Base-by-base conservation (phyloP, 1,284 basidiomycete genomes). In the Bjerkandera adusta region DNA sequence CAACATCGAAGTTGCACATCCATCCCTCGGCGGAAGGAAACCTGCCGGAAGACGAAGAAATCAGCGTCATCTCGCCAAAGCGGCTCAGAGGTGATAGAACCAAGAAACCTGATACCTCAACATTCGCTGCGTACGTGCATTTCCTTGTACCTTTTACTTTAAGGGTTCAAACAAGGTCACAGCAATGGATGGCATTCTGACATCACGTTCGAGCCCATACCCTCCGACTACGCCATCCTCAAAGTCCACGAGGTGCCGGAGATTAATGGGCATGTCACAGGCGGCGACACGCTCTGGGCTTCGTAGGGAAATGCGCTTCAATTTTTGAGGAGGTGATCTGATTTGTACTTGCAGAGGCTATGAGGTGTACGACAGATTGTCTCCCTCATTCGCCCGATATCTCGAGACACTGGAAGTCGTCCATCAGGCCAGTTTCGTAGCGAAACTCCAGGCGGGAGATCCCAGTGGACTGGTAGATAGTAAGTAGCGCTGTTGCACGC, bases 191-290 rank as follows among this genome's bases (percentile, higher is more conserved):
- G 74, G 76, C 77, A 78, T 53, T 61, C 77, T 0, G 84, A 89
- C 62, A 83, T 87, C 57, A 81, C 82, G 0, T 89, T 87, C 56
- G 86, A 89, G 61, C 69, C 64, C 4, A 69, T 82, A 1, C 85
- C 85, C 0, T 75, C 80, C 0, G 81, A 85, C 60, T 88, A 83
- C 57, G 72, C 79, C 25, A 74, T 81, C 50, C 64, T 83, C 36
- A 81, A 79, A 57, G 68, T 83, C 56, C 75, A 79, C 59, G 81
- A 74, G 0, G 59, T 84, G n/a, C 83, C 83, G 7, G 47, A 43
- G 24, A 32, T 27, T 43, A 34, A 50, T 50, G 36, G 25, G 24
- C 5, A 5, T 27, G 1, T 11, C 12, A 8, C 21, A 18, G 68
- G 69, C 1, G 69, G 68, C 12, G 57, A 70, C 46, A 75, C 72